A percentile compares a stretch with the other conserved stretches of the same genome.
Conservation (phyloP, 768 basidiomycete genomes). For the Trametes villosa region DNA sequence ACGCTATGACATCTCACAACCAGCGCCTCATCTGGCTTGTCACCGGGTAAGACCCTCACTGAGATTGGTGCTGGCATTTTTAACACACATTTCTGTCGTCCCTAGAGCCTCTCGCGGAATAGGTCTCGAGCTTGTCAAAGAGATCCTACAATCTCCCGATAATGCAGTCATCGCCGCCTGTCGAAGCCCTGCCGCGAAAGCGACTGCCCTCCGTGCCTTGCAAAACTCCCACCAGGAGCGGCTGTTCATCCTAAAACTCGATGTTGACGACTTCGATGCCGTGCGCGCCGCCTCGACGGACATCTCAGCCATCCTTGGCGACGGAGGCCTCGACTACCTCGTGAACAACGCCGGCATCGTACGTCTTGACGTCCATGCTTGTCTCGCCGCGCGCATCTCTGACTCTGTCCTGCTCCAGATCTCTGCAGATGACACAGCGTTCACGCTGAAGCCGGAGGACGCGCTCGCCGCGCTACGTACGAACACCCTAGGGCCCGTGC, state of each 20-base stretch:
- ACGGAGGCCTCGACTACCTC: constrained; percentile 41
- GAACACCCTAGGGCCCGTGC: constrained; percentile 42
- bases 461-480: constrained; percentile 31
- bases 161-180: constrained; percentile 37
- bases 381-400: constrained; percentile 28
- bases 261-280: constrained; percentile 31
- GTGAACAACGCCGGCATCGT: constrained; percentile 45
- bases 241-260: constrained; percentile 39
- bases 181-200: constrained; percentile 29
- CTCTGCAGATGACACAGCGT: no score
- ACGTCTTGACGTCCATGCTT: constrained; percentile 36
- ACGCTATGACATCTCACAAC: no score
- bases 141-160: constrained; percentile 23
- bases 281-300: constrained; percentile 30
- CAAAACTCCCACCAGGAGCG: constrained; percentile 27
- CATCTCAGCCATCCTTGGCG: constrained; percentile 31
- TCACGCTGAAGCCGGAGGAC: constrained; percentile 9
- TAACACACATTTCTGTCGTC: no score
- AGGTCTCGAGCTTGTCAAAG: constrained; percentile 33
- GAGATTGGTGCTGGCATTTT: no score
- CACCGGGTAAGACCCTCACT: no score
- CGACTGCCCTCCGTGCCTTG: constrained; percentile 27
- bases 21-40: no score
- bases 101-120: constrained; percentile 26
- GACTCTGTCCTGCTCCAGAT: no score